Conservation (phyloP, 768 basidiomycete species). For the Termitomyces sp. region DNA sequence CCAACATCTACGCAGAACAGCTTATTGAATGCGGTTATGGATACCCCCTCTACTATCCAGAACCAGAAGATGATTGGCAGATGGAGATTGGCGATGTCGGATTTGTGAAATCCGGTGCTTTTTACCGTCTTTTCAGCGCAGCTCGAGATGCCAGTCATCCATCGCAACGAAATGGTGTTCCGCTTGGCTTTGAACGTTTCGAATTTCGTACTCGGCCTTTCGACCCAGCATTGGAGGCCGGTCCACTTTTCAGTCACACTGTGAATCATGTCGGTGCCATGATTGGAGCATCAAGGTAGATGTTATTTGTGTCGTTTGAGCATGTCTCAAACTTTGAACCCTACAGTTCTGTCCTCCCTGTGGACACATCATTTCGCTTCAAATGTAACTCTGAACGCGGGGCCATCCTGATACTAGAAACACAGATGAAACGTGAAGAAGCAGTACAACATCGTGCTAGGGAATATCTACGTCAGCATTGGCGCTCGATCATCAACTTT, state of each 20-base stretch:
- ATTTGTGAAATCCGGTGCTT: slow-evolving; percentile 7
- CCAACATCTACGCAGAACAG: background rate
- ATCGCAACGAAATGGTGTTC: slow-evolving; percentile 6
- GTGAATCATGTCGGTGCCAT: slow-evolving; percentile 1
- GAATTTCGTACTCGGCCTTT: too few species aligned
- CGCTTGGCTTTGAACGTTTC: slow-evolving; percentile 5
- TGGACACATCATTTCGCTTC: too few species aligned
- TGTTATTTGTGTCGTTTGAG: too few species aligned
- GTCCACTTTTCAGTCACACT: slow-evolving; percentile 9
- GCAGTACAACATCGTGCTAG: too few species aligned
- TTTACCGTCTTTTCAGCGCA: slow-evolving; percentile 10
- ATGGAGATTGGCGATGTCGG: slow-evolving; percentile 8
- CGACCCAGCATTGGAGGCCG: slow-evolving; percentile 6
- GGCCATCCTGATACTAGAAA: too few species aligned
- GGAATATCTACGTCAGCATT: too few species aligned
- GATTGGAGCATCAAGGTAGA: too few species aligned
- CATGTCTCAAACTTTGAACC: too few species aligned
- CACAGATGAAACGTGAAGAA: too few species aligned
- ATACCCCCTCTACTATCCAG: background rate
- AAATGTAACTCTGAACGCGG: too few species aligned
- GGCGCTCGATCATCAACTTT: too few species aligned
- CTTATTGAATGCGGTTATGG: background rate
- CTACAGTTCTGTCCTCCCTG: too few species aligned
- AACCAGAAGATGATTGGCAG: background rate
- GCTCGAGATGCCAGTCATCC: slow-evolving; percentile 5